These are phyloP conservation scores for Plantago coronopus DNA, from an alignment of 305 asterid genomes.

Conservation along the genomic window DNA sequence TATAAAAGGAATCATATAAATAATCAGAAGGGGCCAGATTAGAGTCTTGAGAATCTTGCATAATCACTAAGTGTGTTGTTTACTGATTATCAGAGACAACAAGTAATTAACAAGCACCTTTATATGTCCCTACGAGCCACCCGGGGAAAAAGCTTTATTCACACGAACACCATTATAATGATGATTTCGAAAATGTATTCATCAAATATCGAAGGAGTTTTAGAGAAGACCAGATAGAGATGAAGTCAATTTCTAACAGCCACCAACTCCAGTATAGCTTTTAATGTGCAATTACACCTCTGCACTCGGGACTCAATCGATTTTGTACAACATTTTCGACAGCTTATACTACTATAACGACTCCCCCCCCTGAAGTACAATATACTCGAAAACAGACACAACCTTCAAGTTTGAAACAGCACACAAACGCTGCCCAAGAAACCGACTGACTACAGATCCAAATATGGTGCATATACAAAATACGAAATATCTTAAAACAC, in stretches of 20 bases:
- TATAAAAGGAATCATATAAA: constrained; percentile 23
- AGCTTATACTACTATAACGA: too few relatives aligned
- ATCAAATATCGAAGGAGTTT: constrained; percentile 28
- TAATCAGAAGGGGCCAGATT: constrained; percentile 29
- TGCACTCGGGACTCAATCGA: too few relatives aligned
- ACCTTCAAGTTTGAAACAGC: too few relatives aligned
- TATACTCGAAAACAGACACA: too few relatives aligned
- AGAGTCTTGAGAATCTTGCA: constrained; percentile 63
- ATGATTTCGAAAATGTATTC: constrained; percentile 26
- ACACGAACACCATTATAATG: constrained; percentile 22
- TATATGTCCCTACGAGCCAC: constrained; percentile 40
- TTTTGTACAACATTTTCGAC: too few relatives aligned
- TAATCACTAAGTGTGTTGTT: constrained; percentile 48
- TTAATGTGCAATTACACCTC: too few relatives aligned
- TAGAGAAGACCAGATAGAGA: constrained; percentile 38
- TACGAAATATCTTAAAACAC: too few relatives aligned
- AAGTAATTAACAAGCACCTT: constrained; percentile 30
- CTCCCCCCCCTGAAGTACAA: too few relatives aligned
- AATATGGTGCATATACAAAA: too few relatives aligned
- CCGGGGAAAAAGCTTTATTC: constrained; percentile 25
- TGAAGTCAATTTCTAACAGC: constrained; percentile 43
- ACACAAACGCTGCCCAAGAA: too few relatives aligned
- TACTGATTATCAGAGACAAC: constrained; percentile 42
- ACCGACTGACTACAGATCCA: too few relatives aligned
- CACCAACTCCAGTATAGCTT: constrained; percentile 4